These are phyloP conservation scores for Boletellus sp. DNA, from an alignment of 1,284 basidiomycete genomes.

Conservation along the genomic window DNA sequence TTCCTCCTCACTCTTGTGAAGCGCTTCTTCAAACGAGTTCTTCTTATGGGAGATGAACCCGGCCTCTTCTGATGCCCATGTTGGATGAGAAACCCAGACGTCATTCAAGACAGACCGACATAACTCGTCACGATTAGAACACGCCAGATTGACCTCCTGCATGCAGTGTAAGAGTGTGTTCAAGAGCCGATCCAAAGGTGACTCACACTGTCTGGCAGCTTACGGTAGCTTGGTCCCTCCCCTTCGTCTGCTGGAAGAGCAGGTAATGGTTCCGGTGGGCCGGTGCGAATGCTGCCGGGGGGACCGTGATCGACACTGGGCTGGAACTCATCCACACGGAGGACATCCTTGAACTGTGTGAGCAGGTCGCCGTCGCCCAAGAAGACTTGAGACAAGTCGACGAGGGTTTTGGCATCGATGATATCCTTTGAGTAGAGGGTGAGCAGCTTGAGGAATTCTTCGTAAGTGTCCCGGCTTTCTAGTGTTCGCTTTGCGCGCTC, in stretches of 20 bases:
- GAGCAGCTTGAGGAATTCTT: constrained; percentile 82
- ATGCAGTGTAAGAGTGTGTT: constrained; percentile 14
- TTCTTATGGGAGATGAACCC: constrained; percentile 96
- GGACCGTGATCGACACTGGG: constrained; percentile 73
- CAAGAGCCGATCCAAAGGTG: constrained; percentile 2
- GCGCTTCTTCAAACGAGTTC: constrained; percentile 93
- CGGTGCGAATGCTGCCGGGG: constrained; percentile 70
- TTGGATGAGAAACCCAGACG: constrained; percentile 95
- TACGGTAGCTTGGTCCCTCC: constrained; percentile 87
- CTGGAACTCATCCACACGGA: constrained; percentile 72
- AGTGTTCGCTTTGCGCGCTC: constrained; percentile 82
- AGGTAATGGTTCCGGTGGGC: constrained; percentile 62
- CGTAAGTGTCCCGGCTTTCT: constrained; percentile 72
- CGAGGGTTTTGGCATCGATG: constrained; percentile 80
- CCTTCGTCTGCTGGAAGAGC: constrained; percentile 72
- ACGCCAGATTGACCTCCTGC: constrained; percentile 86
- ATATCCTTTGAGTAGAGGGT: constrained; percentile 85
- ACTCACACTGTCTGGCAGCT: constrained; percentile 77
- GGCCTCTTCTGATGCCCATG: constrained; percentile 94
- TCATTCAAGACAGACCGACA: constrained; percentile 97
- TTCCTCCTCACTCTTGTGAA: constrained; percentile 97
- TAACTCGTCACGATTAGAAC: constrained; percentile 92
- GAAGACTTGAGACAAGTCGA: constrained; percentile 80
- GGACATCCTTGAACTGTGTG: constrained; percentile 82
- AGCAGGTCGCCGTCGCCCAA: constrained; percentile 81